Conservation (phyloP, 1,284 basidiomycete genomes). For the Marasmius fiardii region DNA sequence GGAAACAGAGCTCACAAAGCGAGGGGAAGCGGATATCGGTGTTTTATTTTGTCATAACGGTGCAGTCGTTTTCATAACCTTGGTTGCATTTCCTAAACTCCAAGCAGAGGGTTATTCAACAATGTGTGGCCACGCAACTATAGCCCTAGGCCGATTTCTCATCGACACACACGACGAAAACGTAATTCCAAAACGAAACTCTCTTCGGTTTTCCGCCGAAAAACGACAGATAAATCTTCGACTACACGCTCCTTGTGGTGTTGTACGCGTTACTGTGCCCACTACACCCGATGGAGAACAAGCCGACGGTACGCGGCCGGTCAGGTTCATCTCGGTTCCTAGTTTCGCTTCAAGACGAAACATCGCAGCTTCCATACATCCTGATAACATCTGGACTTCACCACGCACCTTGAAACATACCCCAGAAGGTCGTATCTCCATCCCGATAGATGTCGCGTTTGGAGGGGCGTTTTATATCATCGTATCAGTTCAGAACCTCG, state of each 20-base stretch:
- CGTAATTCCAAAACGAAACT: slow-evolving; percentile 30
- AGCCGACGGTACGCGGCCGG: slow-evolving; percentile 27
- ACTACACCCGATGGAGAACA: slow-evolving; percentile 16
- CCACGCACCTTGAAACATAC: slow-evolving; percentile 8
- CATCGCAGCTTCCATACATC: slow-evolving; percentile 26
- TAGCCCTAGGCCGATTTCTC: slow-evolving; percentile 41
- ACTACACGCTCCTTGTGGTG: slow-evolving; percentile 38
- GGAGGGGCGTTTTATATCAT: slow-evolving; percentile 43
- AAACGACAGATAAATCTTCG: slow-evolving; percentile 22
- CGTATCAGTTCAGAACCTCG: slow-evolving; percentile 30
- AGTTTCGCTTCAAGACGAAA: slow-evolving; percentile 29
- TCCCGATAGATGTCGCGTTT: slow-evolving; percentile 33
- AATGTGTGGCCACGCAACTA: slow-evolving; percentile 45
- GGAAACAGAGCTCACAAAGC: slow-evolving; percentile 33
- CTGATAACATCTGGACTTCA: slow-evolving; percentile 24
- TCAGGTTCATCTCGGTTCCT: slow-evolving; percentile 33
- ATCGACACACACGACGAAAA: slow-evolving; percentile 31
- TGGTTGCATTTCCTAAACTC: neutral
- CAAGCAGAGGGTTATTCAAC: slow-evolving; percentile 42
- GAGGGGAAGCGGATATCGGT: slow-evolving; percentile 37
- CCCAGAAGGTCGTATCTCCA: neutral
- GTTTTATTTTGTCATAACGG: slow-evolving; percentile 46
- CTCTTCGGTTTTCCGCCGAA: slow-evolving; percentile 20
- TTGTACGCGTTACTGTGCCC: slow-evolving; percentile 31
- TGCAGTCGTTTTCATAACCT: slow-evolving; percentile 9